Percentiles rank a stretch among this genome's conserved stretches.
phyloP scores from a whole-genome alignment of 2,329 filamentous ascomycete genomes.

The Epichloe glyceriae region DNA sequence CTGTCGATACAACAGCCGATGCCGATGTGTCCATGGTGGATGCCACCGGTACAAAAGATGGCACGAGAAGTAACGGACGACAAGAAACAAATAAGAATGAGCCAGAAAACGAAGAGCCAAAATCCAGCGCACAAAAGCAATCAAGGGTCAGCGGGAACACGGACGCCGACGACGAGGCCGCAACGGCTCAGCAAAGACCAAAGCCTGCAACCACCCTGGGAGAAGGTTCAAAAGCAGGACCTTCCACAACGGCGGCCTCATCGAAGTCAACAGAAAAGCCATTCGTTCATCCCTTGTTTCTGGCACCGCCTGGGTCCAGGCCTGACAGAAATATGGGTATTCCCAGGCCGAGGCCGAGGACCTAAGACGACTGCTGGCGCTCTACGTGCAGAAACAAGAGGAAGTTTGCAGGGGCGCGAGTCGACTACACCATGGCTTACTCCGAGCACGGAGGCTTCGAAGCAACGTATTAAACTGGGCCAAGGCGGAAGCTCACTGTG shows the following conservation, averaged over 20 bases:
- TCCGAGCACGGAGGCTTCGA: slow-evolving; percentile 59
- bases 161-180: slow-evolving; percentile 6
- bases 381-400: slow-evolving; percentile 78
- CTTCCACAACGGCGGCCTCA: background rate
- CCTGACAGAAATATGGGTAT: slow-evolving; percentile 61
- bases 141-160: background rate
- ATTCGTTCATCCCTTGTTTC: slow-evolving; percentile 64
- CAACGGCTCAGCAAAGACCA: slow-evolving; percentile 7
- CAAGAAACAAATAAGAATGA: slow-evolving; percentile 1
- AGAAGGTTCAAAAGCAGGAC: slow-evolving; percentile 9
- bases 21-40: slow-evolving; percentile 13
- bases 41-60: background rate
- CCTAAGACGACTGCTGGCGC: slow-evolving; percentile 56
- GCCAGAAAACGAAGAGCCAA: background rate
- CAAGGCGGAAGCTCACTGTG: slow-evolving; percentile 63
- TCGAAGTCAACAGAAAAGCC: slow-evolving; percentile 25
- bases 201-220: slow-evolving; percentile 14
- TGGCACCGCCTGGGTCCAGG: slow-evolving; percentile 46
- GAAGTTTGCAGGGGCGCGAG: slow-evolving; percentile 62
- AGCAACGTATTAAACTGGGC: slow-evolving; percentile 61
- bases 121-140: background rate
- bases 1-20: slow-evolving; percentile 5
- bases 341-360: slow-evolving; percentile 65
- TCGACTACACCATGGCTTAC: slow-evolving; percentile 55
- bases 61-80: slow-evolving; percentile 1